These are phyloP conservation scores for Incumbomyces lentus DNA, from an alignment of 2,329 filamentous ascomycete species.

Conservation along the genomic window DNA sequence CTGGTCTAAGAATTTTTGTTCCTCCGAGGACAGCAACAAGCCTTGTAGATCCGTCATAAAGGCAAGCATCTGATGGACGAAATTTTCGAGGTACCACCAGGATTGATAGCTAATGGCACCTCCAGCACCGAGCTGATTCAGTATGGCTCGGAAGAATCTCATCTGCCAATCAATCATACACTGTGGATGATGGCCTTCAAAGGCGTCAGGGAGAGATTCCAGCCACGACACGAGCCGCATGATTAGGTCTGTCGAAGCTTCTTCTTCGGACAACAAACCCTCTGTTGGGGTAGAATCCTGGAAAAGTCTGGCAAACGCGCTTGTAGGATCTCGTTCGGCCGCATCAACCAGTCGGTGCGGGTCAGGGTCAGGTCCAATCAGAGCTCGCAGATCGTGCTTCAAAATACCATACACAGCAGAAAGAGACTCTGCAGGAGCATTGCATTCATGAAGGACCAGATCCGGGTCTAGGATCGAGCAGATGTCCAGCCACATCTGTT, in stretches of 20 bases:
- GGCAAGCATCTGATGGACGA: constrained; percentile 19
- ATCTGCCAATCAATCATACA: constrained; percentile 37
- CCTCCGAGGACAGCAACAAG: constrained; percentile 15
- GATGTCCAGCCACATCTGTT: constrained; percentile 94
- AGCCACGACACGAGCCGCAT: constrained; percentile 39
- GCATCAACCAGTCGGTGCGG: constrained; percentile 10
- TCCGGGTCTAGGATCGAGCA: constrained; percentile 51
- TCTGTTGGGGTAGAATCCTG: constrained; percentile 7
- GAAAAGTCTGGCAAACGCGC: constrained; percentile 16
- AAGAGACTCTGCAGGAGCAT: constrained; percentile 45
- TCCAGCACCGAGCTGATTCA: constrained; percentile 34
- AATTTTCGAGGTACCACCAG: constrained; percentile 30
- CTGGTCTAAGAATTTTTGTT: constrained; percentile 15
- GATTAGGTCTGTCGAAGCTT: constrained; percentile 8
- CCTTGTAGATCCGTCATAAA: constrained; percentile 22
- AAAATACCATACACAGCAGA: constrained; percentile 26
- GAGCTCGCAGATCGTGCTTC: constrained; percentile 34
- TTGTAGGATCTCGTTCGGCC: constrained; percentile 28
- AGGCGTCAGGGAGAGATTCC: constrained; percentile 30
- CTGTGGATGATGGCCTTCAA: constrained; percentile 32
- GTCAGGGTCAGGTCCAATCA: constrained; percentile 29
- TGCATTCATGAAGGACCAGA: constrained; percentile 45
- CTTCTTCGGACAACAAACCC: not conserved
- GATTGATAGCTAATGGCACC: constrained; percentile 38
- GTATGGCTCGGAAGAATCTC: constrained; percentile 33